phyloP scores from a whole-genome alignment of 768 basidiomycete genomes.

The Pleurotus citrinopileatus region DNA sequence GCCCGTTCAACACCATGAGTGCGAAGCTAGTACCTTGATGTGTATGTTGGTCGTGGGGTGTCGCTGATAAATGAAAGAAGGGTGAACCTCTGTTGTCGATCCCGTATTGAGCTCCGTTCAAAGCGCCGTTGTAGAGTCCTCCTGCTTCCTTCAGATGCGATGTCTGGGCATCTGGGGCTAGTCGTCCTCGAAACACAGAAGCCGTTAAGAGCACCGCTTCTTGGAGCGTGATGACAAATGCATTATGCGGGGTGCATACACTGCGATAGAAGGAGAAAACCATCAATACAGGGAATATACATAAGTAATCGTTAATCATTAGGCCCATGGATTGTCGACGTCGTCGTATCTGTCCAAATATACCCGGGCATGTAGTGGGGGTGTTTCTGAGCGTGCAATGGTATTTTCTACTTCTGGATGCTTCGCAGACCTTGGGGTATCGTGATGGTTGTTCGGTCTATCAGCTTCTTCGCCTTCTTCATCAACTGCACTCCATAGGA shows the following conservation, averaged over 20 bases:
- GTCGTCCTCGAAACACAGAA: background rate
- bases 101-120: no score
- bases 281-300: constrained; percentile 6
- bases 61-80: background rate
- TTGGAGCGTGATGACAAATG: no score
- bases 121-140: no score
- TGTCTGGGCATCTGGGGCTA: no score
- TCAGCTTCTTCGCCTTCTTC: constrained; percentile 28
- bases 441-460: constrained; percentile 3
- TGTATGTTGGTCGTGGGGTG: background rate
- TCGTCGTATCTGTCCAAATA: constrained; percentile 29
- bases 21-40: background rate
- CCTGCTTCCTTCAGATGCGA: no score
- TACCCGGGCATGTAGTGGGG: constrained; percentile 42
- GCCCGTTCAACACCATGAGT: no score
- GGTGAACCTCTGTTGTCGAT: no score
- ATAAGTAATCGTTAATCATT: constrained; percentile 16
- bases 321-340: constrained; percentile 63
- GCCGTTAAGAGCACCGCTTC: no score
- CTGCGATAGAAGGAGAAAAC: constrained; percentile 13
- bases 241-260: constrained; percentile 8
- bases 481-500: constrained; percentile 30
- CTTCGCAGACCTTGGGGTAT: background rate
- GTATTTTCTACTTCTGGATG: constrained; percentile 16
- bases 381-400: constrained; percentile 36